Conservation (phyloP, 257 asterid genomes). For the Fraxinus americana region DNA sequence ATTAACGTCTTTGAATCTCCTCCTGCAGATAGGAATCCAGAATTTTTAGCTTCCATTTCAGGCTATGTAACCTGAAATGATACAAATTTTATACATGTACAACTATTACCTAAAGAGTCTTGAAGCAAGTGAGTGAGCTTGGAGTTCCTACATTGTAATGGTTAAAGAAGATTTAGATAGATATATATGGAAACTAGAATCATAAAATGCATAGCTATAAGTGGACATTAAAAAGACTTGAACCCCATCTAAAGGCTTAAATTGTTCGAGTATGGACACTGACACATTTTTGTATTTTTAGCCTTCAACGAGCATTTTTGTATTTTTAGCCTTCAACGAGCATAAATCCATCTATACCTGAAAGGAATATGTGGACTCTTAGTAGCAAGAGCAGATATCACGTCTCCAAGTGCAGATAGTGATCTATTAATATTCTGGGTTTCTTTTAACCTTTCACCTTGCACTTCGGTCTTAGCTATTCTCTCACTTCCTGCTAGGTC, state of each 20-base stretch:
- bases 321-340: too few relatives aligned
- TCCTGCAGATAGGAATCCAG: slow-evolving; percentile 43
- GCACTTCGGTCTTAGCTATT: slow-evolving; percentile 89
- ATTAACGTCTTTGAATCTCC: slow-evolving; percentile 95
- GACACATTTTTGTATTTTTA: background rate
- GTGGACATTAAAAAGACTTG: too few relatives aligned
- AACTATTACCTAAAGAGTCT: slow-evolving; percentile 72
- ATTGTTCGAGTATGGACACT: background rate
- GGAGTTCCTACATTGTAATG: slow-evolving; percentile 67
- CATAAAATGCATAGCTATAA: background rate
- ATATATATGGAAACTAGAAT: background rate
- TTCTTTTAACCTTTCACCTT: slow-evolving; percentile 87
- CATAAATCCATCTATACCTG: slow-evolving; percentile 42
- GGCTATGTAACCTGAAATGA: background rate
- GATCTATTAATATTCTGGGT: slow-evolving; percentile 93
- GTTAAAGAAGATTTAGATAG: slow-evolving; percentile 24
- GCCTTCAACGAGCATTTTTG: too few relatives aligned
- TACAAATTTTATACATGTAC: too few relatives aligned
- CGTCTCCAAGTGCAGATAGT: slow-evolving; percentile 96
- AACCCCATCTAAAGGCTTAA: background rate
- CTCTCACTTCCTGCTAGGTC: slow-evolving; percentile 98
- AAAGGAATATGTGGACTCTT: slow-evolving; percentile 90
- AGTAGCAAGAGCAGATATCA: slow-evolving; percentile 89
- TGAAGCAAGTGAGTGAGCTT: slow-evolving; percentile 98
- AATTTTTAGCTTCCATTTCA: background rate